Evolutionary conservation across 768 basidiomycete species (phyloP).

Genomic region (Pulveroboletus sp.): DNA sequence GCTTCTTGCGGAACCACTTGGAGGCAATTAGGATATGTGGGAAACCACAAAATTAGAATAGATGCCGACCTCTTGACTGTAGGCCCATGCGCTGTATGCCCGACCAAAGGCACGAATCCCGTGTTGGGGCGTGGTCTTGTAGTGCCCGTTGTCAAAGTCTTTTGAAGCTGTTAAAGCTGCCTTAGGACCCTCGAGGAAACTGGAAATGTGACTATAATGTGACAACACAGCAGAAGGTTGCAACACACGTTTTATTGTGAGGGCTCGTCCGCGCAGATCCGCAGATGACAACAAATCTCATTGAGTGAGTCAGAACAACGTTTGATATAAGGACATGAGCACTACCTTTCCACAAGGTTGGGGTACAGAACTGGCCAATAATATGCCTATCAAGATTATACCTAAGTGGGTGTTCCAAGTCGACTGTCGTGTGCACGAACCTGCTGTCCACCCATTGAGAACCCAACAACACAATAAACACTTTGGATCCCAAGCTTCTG

Average conservation of each 20-base stretch:
- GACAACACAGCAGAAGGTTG: background rate
- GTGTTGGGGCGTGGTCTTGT: conserved; percentile 42
- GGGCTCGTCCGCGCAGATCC: conserved; percentile 55
- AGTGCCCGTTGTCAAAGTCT: conserved; percentile 55
- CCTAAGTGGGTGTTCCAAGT: background rate
- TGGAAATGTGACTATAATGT: conserved; percentile 13
- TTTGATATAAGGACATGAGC: background rate
- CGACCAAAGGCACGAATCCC: conserved; percentile 57
- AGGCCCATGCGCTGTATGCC: conserved; percentile 58
- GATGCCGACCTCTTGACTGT: conserved; percentile 47
- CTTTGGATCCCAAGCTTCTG: conserved; percentile 44
- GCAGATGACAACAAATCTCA: conserved; percentile 50
- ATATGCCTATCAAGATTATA: conserved; percentile 41
- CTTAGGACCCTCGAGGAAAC: conserved; percentile 62
- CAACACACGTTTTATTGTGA: conserved; percentile 50
- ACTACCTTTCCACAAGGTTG: conserved; percentile 46
- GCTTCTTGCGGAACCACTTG: conserved; percentile 55
- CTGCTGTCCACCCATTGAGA: conserved; percentile 60
- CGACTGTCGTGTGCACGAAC: conserved; percentile 12
- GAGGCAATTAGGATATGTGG: background rate
- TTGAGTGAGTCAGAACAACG: background rate
- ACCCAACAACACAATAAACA: conserved; percentile 47
- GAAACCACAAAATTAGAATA: background rate
- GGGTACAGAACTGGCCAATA: conserved; percentile 58
- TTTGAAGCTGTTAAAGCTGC: conserved; percentile 50